Percentiles rank a stretch among this genome's conserved stretches.
Evolutionary conservation across 805 yeast genomes (phyloP).

Genomic region (Ogataea zsoltii): DNA sequence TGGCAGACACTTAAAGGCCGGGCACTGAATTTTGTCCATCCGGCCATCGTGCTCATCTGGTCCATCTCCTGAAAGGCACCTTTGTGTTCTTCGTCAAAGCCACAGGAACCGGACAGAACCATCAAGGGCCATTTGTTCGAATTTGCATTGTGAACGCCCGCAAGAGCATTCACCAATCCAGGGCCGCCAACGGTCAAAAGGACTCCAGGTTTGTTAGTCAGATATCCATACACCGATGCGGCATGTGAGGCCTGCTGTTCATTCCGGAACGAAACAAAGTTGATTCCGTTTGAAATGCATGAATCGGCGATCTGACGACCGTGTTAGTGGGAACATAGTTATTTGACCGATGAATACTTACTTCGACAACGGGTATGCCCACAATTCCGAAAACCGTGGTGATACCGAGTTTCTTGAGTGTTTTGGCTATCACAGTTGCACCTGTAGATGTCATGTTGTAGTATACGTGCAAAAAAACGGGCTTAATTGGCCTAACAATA

Average conservation of each 20-base stretch:
- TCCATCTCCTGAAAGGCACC: slow-evolving; percentile 77
- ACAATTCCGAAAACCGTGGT: slow-evolving; percentile 66
- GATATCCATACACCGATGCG: slow-evolving; percentile 68
- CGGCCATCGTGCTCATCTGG: slow-evolving; percentile 50
- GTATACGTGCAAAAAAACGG: background rate
- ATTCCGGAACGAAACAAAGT: slow-evolving; percentile 62
- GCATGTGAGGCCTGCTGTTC: slow-evolving; percentile 79
- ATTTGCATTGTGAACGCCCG: slow-evolving; percentile 65
- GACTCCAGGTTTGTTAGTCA: slow-evolving; percentile 67
- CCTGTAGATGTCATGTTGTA: slow-evolving; percentile 32
- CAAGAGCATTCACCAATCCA: slow-evolving; percentile 64
- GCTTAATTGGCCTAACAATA: no score
- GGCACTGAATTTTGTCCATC: slow-evolving; percentile 52
- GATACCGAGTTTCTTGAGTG: slow-evolving; percentile 51
- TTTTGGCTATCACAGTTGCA: slow-evolving; percentile 48
- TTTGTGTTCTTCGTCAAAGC: slow-evolving; percentile 46
- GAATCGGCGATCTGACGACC: slow-evolving; percentile 54
- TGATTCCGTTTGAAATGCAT: slow-evolving; percentile 51
- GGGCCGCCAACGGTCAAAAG: slow-evolving; percentile 76
- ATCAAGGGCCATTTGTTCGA: slow-evolving; percentile 66
- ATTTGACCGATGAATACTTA: slow-evolving; percentile 21
- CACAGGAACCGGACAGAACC: slow-evolving; percentile 63
- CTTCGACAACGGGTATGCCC: slow-evolving; percentile 74
- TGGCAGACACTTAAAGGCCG: slow-evolving; percentile 27
- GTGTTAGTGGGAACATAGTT: no score